Base-by-base conservation (phyloP, 768 basidiomycete species). In the Clavaria fumosa region DNA sequence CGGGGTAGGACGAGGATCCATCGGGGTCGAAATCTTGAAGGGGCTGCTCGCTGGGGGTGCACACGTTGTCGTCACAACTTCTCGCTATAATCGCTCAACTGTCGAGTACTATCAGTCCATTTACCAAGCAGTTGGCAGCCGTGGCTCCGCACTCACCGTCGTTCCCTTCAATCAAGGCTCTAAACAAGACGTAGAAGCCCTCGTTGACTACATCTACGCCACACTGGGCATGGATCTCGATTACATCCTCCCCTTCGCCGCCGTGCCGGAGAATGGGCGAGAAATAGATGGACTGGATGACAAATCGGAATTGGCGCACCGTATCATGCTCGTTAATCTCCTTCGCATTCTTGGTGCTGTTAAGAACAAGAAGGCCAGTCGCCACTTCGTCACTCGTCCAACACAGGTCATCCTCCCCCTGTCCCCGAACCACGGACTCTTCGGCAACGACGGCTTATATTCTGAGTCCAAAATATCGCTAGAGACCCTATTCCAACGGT, bases 81-180 rank as follows among this genome's bases (percentile, higher is more conserved):
- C 93, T 14, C 84, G 95, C 51, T 97, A 95, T 64, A 91, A 70
- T 55, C 88, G 95, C 44, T 75, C 85, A 39, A 86, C 81, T 9
- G 93, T 99, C 43, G 91, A 96, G 57, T 99, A 91, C 59, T 99
- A 99, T 59, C 95, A 99, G 55, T 79, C 80, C 31, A 91, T 97
- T 58, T 99, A 81, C 74, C 95, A 97, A 58, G 78, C 81, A 42
- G 79, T 78, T 50, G 95, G 95, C 14, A 88, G 86, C 48, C 80
- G 86, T 45, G 93, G 91, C 6, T 91, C 93, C n/a, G 84, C 89
- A 14, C 69, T 99, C 31, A 90, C 90, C 9, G 93, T 99, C 35
- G 93, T 99, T 23, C 95, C 95, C 10, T 99, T 97, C 75, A 99
- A 99, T 53, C 93, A 97, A 56, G 95, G 84, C 20, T 97, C 95